Percentiles rank a stretch among this genome's conserved stretches.
Conservation (phyloP, 805 yeast genomes). For the Pichia nakasei region DNA sequence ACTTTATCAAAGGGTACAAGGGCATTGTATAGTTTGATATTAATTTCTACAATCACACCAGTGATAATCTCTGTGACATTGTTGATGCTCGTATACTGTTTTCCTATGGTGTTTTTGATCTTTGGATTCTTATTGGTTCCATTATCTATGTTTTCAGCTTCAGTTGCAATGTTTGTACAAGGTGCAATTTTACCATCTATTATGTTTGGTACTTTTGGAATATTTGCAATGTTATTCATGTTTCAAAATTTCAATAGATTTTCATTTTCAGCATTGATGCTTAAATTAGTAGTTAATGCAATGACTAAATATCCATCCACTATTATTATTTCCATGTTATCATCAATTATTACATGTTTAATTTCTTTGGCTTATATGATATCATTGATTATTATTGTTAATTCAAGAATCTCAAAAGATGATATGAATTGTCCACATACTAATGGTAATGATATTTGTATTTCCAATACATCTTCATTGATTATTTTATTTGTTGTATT, state of each 20-base stretch:
- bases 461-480: conserved; percentile 21
- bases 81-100: conserved; percentile 18
- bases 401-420: conserved; percentile 20
- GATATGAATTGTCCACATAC: conserved; percentile 47
- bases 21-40: conserved; percentile 5
- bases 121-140: conserved; percentile 14
- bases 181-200: conserved; percentile 16
- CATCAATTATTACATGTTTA: conserved; percentile 43
- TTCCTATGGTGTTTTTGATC: conserved; percentile 24
- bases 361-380: conserved; percentile 56
- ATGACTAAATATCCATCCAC: conserved; percentile 68
- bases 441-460: conserved; percentile 23
- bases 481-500: conserved; percentile 57
- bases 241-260: conserved; percentile 20
- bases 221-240: conserved; percentile 18
- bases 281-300: conserved; percentile 55
- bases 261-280: conserved; percentile 22
- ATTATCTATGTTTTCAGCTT: conserved; percentile 18
- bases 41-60: conserved; percentile 14
- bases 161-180: conserved; percentile 13
- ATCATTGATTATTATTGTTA: conserved; percentile 46
- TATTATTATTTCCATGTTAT: conserved; percentile 33
- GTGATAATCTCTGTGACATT: conserved; percentile 14
- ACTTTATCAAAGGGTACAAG: conserved; percentile 8
- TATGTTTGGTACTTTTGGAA: conserved; percentile 15